Percentiles rank a stretch among this genome's conserved stretches.
These are phyloP conservation scores for Phytophthora brassicae DNA, from an alignment of 352 stramenopile species.

Conservation along the genomic window DNA sequence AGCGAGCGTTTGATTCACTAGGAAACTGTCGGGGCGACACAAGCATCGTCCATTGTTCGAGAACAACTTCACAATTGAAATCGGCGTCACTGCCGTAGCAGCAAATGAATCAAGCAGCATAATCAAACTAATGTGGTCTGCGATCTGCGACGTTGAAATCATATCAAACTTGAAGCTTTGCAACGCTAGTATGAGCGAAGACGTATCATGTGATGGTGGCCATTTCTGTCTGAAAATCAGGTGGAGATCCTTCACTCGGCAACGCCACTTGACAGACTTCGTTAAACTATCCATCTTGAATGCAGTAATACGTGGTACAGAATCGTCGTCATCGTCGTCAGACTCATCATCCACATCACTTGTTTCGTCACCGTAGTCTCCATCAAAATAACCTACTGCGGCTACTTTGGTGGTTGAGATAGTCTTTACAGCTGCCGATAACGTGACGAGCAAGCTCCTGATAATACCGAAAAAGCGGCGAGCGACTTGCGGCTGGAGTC, in stretches of 20 bases:
- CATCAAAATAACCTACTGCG: conserved; percentile 17
- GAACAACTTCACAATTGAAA: conserved; percentile 75
- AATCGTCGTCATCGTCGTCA: conserved; percentile 33
- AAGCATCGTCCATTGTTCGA: conserved; percentile 46
- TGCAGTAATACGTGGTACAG: conserved; percentile 8
- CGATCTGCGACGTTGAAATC: conserved; percentile 43
- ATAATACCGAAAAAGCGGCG: conserved; percentile 82
- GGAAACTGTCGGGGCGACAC: conserved; percentile 64
- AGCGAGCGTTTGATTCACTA: conserved; percentile 14
- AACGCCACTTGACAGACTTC: conserved; percentile 46
- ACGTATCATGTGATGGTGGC: conserved; percentile 55
- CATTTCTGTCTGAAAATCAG: conserved; percentile 48
- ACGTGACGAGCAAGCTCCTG: conserved; percentile 50
- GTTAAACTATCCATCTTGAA: conserved; percentile 56
- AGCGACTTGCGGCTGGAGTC: conserved; percentile 75
- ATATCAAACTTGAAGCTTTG: conserved; percentile 39
- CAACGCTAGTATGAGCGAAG: conserved; percentile 53
- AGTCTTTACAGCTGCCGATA: conserved; percentile 39
- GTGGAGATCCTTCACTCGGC: conserved; percentile 49
- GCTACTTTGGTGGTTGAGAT: conserved; percentile 8
- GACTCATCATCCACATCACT: conserved; percentile 29
- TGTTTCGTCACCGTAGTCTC: conserved; percentile 33
- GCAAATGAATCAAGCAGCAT: conserved; percentile 83
- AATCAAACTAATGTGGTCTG: conserved; percentile 73
- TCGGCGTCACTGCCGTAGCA: conserved; percentile 62